Base-by-base conservation (phyloP, 2,329 filamentous ascomycete genomes). In the Diplodia corticola region DNA sequence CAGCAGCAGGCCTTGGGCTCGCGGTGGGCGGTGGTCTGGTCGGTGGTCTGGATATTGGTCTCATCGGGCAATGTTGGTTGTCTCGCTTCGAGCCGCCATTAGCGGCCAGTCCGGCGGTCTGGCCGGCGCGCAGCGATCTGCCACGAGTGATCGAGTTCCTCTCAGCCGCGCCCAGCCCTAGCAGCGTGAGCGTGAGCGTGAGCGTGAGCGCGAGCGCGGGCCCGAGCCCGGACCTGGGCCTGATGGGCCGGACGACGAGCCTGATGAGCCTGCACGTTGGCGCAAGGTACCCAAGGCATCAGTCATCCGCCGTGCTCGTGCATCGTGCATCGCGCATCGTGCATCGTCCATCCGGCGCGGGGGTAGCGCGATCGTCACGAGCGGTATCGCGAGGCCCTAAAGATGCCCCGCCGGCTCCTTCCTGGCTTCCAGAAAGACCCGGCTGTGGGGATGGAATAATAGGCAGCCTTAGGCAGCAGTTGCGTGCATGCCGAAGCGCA, bases 391-490 rank as follows among this genome's bases (percentile, higher is more conserved):
- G 55, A 59, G 37, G 55, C 55, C 55, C 55, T 59, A 59, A 20
- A 24, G 33, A 57, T 44, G 51, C 50, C 50, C 33, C 6, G 17
- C 28, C 17, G 33, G 37, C 55, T 59, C 50, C 50, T 20, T 3
- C 13, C 28, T 9, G 33, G 37, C 55, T 59, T 59, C 55, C n/a
- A 24, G 55, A 59, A 33, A 59, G 55, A 46, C 55, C 55, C 55
- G 37, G 55, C 55, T 30, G 37, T 59, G 55, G 55, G 55, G 55
- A 30, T 46, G 26, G 53, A 24, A n/a, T n/a, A 44, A 46, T 44
- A 61, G 57, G 57, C 57, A 61, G 40, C 57, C 57, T 24, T 28
- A 61, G 57, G 57, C 57, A 61, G n/a, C 55, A 48, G 44, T 28
- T 30, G 30, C 17, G 13, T 6, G 26, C 24, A 28, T 53, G 26